These are phyloP conservation scores for Oryza officinalis DNA, from an alignment of 176 grass and related monocot species.

Conservation along the genomic window DNA sequence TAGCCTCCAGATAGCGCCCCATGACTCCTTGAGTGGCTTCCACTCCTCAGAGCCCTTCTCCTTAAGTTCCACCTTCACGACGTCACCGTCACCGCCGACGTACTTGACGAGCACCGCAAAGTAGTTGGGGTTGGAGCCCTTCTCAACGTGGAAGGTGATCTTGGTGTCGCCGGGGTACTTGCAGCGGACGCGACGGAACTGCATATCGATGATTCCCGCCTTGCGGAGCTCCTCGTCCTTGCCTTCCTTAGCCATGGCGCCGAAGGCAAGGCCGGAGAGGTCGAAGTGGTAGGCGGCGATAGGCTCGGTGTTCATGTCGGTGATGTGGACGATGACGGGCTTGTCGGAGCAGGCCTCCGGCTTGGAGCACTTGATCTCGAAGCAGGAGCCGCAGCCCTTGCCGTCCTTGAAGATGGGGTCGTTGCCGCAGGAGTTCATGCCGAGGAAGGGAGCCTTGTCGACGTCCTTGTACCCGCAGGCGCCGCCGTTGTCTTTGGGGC, in stretches of 20 bases:
- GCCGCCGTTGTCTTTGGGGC: conserved; percentile 54
- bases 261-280: conserved; percentile 48
- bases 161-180: conserved; percentile 49
- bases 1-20: conserved; percentile 65
- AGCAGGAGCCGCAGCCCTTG: conserved; percentile 57
- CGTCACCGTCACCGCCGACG: conserved; percentile 50
- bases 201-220: conserved; percentile 45
- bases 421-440: conserved; percentile 63
- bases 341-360: conserved; percentile 43
- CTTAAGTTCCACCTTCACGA: conserved; percentile 48
- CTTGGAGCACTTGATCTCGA: conserved; percentile 48
- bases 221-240: conserved; percentile 48
- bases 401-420: conserved; percentile 52
- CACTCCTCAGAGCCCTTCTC: conserved; percentile 24
- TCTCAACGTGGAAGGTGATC: conserved; percentile 66
- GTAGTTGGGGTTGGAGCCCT: conserved; percentile 58
- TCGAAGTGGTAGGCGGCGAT: conserved; percentile 55
- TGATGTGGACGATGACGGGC: conserved; percentile 40
- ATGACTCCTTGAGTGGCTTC: conserved; percentile 45
- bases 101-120: conserved; percentile 46
- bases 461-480: conserved; percentile 68
- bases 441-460: conserved; percentile 40
- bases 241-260: conserved; percentile 48
- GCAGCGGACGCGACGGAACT: conserved; percentile 52
- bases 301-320: conserved; percentile 50